A percentile compares a stretch with the other conserved stretches of the same genome.
These are phyloP conservation scores for Penicillium atrosanguineum DNA, from an alignment of 495 filamentous ascomycete genomes.

Conservation along the genomic window DNA sequence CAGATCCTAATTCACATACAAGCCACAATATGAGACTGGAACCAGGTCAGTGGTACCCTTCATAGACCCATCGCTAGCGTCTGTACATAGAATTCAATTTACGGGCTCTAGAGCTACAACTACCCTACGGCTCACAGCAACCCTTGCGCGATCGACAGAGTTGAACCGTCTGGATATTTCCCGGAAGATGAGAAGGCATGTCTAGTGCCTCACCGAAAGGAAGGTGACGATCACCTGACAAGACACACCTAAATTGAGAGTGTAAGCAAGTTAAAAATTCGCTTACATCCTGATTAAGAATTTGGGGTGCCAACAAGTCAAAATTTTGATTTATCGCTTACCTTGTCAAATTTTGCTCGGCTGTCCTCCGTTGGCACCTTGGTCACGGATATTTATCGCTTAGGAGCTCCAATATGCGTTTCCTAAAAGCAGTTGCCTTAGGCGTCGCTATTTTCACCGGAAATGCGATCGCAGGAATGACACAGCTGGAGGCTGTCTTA, in stretches of 20 bases:
- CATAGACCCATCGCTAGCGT: too few species aligned
- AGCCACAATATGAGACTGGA: too few species aligned
- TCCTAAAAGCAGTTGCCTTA: constrained; percentile 2
- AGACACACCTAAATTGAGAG: too few species aligned
- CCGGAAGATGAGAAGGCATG: background rate
- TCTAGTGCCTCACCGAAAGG: background rate
- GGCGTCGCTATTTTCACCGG: constrained; percentile 3
- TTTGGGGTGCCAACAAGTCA: too few species aligned
- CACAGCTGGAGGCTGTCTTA: constrained; percentile 8
- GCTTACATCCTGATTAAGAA: too few species aligned
- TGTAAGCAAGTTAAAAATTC: background rate
- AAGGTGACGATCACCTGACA: too few species aligned
- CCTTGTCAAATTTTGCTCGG: background rate
- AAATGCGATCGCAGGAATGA: constrained; percentile 6
- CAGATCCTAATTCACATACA: constrained; percentile 15
- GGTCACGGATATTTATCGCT: background rate
- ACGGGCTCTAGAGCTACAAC: too few species aligned
- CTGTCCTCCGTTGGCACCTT: background rate
- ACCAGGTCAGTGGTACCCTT: too few species aligned
- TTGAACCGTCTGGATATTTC: background rate
- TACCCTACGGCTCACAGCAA: too few species aligned
- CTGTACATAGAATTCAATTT: too few species aligned
- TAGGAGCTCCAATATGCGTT: constrained; percentile 9
- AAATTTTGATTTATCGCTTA: background rate
- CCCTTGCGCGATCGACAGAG: constrained; percentile 4